Percentiles rank a stretch among this genome's conserved stretches.
These are phyloP conservation scores for Mortierella sp. DNA, from an alignment of 371 early-diverging fungal species.

Conservation along the genomic window DNA sequence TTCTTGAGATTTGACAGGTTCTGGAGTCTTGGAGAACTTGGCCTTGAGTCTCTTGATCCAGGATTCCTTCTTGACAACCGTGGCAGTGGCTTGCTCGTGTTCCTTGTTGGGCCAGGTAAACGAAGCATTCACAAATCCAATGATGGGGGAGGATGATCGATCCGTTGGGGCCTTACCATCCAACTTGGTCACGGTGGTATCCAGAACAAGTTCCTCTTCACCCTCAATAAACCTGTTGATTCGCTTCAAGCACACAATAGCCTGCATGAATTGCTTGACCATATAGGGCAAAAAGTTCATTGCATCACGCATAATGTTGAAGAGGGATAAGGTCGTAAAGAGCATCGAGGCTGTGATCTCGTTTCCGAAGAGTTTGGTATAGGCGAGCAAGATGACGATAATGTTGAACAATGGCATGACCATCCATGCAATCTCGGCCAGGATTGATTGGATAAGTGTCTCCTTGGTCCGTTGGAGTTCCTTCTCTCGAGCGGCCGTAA, in stretches of 20 bases:
- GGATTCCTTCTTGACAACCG: constrained; percentile 6
- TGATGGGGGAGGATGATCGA: constrained; percentile 13
- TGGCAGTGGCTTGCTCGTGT: constrained; percentile 9
- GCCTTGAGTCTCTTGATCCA: constrained; percentile 2
- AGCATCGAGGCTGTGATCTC: constrained; percentile 68
- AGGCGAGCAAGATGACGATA: constrained; percentile 61
- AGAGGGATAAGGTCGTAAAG: constrained; percentile 72
- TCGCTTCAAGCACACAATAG: constrained; percentile 78
- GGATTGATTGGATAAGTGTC: constrained; percentile 44
- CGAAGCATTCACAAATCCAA: constrained; percentile 65
- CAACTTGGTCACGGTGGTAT: constrained; percentile 33
- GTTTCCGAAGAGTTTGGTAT: constrained; percentile 61
- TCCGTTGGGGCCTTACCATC: constrained; percentile 18
- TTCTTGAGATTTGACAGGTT: background rate
- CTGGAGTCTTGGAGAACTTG: background rate
- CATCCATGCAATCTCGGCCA: constrained; percentile 52
- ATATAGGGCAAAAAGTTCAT: constrained; percentile 79
- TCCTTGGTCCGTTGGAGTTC: constrained; percentile 62
- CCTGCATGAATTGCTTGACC: constrained; percentile 71
- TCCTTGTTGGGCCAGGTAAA: constrained; percentile 62
- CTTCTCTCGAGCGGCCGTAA: constrained; percentile 58
- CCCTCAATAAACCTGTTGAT: constrained; percentile 69
- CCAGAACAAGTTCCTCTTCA: constrained; percentile 72
- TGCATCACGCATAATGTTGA: constrained; percentile 71
- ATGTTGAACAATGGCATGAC: constrained; percentile 65